phyloP scores from a whole-genome alignment of 331 rosid genomes.

The Erythrophleum ivorense region DNA sequence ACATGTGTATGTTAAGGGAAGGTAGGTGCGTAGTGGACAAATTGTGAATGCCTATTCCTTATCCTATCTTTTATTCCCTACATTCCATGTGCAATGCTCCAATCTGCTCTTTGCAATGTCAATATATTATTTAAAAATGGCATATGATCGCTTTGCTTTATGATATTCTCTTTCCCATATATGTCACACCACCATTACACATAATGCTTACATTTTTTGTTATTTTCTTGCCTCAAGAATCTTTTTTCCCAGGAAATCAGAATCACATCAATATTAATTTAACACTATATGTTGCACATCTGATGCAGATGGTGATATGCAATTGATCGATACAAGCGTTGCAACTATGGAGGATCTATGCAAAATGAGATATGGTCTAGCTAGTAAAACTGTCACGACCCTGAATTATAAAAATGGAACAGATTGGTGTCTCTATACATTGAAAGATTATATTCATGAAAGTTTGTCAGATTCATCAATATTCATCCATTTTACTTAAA shows the following conservation, averaged over 20 bases:
- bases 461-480: constrained; percentile 43
- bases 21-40: not conserved
- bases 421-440: constrained; percentile 38
- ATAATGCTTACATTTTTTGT: constrained; percentile 38
- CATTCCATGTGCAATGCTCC: constrained; percentile 68
- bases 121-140: not conserved
- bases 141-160: constrained; percentile 26
- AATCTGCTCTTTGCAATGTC: constrained; percentile 39
- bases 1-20: not conserved
- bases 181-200: not conserved
- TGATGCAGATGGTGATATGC: constrained; percentile 33
- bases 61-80: constrained; percentile 26
- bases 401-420: constrained; percentile 45
- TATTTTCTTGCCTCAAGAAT: constrained; percentile 45
- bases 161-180: constrained; percentile 41
- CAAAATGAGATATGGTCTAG: constrained; percentile 43
- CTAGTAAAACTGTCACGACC: constrained; percentile 44
- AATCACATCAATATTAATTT: constrained; percentile 31
- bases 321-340: not conserved
- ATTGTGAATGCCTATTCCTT: constrained; percentile 12
- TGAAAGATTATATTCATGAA: constrained; percentile 47
- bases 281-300: constrained; percentile 32
- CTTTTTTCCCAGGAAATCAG: constrained; percentile 41
- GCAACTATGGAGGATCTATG: constrained; percentile 31
- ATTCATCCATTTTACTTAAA: not conserved